Conservation (phyloP, 106 monocot genomes). For the Alisma plantagoaquatica region DNA sequence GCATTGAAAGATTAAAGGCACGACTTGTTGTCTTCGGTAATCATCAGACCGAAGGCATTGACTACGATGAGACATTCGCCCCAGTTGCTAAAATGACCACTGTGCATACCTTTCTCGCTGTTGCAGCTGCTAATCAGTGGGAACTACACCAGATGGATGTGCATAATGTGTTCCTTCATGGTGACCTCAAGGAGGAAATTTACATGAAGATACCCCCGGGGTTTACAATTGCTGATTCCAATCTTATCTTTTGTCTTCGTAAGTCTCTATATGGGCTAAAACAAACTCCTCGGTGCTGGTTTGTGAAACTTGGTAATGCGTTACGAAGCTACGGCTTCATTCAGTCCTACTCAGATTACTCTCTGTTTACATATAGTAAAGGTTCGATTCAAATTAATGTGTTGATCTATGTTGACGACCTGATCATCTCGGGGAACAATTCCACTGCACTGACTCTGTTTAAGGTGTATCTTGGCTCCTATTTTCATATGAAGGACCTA, state of each 20-base stretch:
- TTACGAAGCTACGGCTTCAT: background rate
- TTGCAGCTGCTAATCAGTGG: background rate
- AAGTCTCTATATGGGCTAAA: background rate
- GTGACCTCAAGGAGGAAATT: background rate
- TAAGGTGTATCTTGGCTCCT: background rate
- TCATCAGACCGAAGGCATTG: background rate
- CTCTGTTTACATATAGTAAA: background rate
- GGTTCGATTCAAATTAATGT: background rate
- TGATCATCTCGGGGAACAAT: background rate
- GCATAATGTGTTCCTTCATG: no score
- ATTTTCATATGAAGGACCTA: conserved; percentile 5
- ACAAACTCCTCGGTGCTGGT: background rate
- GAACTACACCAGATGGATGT: background rate
- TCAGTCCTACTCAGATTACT: conserved; percentile 2
- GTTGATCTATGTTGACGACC: background rate
- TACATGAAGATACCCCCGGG: background rate
- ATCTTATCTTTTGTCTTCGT: background rate
- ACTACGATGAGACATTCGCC: conserved; percentile 1
- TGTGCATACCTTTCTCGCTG: background rate
- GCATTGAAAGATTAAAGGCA: no score
- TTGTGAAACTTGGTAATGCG: background rate
- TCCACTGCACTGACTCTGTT: background rate
- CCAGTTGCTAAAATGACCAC: background rate
- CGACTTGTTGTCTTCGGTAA: background rate
- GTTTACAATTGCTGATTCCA: background rate